A percentile compares a stretch with the other conserved stretches of the same genome.
Conservation (phyloP, 2,329 filamentous ascomycete species). For the Colletotrichum horii region DNA sequence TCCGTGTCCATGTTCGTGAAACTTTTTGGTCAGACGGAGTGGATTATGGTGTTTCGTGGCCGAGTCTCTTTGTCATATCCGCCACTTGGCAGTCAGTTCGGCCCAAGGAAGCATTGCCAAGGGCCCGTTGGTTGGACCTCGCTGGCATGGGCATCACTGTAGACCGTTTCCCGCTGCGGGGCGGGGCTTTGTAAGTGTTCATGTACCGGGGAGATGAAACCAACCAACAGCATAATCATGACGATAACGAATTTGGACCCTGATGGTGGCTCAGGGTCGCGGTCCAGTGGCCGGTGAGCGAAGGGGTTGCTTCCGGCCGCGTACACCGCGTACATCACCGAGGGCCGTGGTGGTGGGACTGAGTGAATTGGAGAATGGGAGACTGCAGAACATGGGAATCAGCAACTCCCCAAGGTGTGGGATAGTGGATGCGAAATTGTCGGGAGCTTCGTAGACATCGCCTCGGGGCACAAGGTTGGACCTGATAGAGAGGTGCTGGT, state of each 20-base stretch:
- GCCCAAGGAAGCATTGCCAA: neutral
- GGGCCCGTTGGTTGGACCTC: neutral
- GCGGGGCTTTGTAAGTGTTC: neutral
- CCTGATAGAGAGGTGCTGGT: neutral
- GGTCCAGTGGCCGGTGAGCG: neutral
- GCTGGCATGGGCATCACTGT: neutral
- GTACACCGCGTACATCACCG: neutral
- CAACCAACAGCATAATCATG: neutral
- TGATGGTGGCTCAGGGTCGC: neutral
- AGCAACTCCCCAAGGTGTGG: neutral
- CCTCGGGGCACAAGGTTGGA: neutral
- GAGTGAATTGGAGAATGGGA: neutral
- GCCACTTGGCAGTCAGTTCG: neutral
- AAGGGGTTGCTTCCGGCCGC: conserved; percentile 12
- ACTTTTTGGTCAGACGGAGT: conserved; percentile 2
- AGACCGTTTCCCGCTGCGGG: neutral
- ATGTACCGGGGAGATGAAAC: neutral
- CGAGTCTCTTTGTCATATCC: neutral
- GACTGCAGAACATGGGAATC: neutral
- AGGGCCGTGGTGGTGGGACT: neutral
- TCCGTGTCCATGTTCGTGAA: neutral
- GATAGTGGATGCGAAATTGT: neutral
- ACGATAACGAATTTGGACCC: neutral
- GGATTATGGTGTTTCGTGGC: conserved; percentile 2
- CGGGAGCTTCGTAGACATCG: neutral